A percentile compares a stretch with the other conserved stretches of the same genome.
phyloP scores from a whole-genome alignment of 1,284 basidiomycete species.

The Cryptococcus sp. region DNA sequence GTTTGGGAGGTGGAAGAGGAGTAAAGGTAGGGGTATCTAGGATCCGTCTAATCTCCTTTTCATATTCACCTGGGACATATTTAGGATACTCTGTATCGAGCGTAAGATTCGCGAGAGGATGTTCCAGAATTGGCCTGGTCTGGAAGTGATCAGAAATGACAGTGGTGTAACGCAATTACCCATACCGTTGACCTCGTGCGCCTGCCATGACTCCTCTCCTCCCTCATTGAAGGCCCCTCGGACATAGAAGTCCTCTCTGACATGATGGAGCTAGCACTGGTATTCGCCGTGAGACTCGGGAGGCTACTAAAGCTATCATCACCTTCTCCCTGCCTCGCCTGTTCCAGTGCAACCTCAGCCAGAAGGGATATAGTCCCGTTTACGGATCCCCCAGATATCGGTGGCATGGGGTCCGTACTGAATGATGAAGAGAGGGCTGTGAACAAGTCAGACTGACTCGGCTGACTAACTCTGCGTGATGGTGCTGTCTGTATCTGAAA shows the following conservation, averaged over 20 bases:
- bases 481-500: no score
- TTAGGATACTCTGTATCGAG: conserved; percentile 1
- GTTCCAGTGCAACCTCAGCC: conserved; percentile 1
- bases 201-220: neutral
- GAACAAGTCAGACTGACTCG: no score
- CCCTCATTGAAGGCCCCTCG: neutral
- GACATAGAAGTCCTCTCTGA: neutral
- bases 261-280: neutral
- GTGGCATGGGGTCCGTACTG: neutral
- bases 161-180: neutral
- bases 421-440: no score
- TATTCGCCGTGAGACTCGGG: neutral
- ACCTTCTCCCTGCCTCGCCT: neutral
- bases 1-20: neutral
- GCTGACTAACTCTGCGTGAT: no score
- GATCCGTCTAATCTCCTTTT: neutral
- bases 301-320: neutral
- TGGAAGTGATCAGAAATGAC: neutral
- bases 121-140: neutral
- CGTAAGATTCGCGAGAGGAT: conserved; percentile 4
- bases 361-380: conserved; percentile 1
- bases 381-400: neutral
- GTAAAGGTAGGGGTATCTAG: neutral
- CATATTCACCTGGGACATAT: conserved; percentile 1
- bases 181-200: neutral